These are phyloP conservation scores for Kwoniella heveanensis DNA, from an alignment of 768 basidiomycete genomes.

Conservation along the genomic window DNA sequence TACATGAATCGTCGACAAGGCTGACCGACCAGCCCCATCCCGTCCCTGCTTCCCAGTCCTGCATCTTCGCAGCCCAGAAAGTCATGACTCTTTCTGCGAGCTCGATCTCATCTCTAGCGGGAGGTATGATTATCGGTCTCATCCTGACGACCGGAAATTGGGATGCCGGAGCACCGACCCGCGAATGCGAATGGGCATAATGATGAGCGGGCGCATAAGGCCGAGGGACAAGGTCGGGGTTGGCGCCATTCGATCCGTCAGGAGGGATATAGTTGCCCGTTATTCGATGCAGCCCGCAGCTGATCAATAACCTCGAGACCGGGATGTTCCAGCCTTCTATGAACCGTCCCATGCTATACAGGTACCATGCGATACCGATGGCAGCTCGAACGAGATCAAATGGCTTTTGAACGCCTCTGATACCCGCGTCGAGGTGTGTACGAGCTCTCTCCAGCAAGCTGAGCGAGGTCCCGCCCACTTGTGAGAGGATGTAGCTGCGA, in stretches of 20 bases:
- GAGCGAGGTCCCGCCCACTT: slow-evolving; percentile 26
- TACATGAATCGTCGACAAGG: slow-evolving; percentile 44
- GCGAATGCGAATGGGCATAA: slow-evolving; percentile 26
- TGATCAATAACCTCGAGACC: slow-evolving; percentile 39
- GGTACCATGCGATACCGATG: slow-evolving; percentile 43
- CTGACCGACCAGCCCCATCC: slow-evolving; percentile 50
- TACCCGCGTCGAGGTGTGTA: slow-evolving; percentile 39
- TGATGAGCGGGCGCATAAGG: slow-evolving; percentile 32
- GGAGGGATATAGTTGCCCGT: slow-evolving; percentile 33
- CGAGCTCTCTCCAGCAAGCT: slow-evolving; percentile 40
- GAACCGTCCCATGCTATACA: slow-evolving; percentile 44
- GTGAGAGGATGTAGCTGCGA: slow-evolving; percentile 23
- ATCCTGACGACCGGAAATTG: slow-evolving; percentile 31
- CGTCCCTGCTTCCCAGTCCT: slow-evolving; percentile 45
- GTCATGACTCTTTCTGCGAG: slow-evolving; percentile 46
- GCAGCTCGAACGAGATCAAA: slow-evolving; percentile 49
- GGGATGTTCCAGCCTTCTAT: slow-evolving; percentile 52
- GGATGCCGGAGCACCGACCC: neutral
- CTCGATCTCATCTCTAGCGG: slow-evolving; percentile 48
- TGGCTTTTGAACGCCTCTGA: slow-evolving; percentile 44
- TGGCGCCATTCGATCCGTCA: slow-evolving; percentile 17
- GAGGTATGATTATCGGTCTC: slow-evolving; percentile 48
- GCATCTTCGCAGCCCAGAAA: slow-evolving; percentile 53
- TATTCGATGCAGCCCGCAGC: slow-evolving; percentile 52
- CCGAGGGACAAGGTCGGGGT: slow-evolving; percentile 21